Conservation (phyloP, 129 eudicot genomes). For the Tagetes erecta region DNA sequence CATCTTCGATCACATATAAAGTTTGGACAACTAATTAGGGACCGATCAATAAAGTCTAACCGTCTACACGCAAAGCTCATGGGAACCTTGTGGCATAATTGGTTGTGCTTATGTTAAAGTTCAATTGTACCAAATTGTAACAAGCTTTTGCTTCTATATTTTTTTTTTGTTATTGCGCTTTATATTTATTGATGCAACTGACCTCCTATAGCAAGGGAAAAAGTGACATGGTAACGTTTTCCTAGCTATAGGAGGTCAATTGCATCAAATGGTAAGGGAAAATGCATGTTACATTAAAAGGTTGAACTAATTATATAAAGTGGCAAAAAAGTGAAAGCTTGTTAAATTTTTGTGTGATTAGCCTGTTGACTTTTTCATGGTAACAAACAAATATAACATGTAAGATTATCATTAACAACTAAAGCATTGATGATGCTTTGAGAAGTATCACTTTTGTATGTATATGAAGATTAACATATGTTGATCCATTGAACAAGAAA, state of each 20-base stretch:
- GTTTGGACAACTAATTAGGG: conserved; percentile 11
- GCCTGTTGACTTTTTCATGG: neutral
- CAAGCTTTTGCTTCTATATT: neutral
- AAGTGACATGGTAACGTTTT: neutral
- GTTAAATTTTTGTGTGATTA: neutral
- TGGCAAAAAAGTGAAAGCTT: neutral
- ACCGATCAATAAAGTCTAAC: conserved; percentile 8
- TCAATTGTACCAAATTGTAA: conserved; percentile 3
- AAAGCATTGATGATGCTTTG: neutral
- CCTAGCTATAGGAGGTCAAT: neutral
- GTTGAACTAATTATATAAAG: neutral
- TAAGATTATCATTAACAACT: neutral
- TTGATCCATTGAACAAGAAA: neutral
- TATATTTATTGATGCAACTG: neutral
- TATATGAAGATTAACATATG: neutral
- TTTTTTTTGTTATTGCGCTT: neutral
- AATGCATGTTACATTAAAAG: neutral
- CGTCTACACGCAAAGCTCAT: neutral
- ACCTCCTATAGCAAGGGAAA: neutral
- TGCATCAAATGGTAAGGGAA: neutral
- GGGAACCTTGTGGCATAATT: conserved; percentile 3
- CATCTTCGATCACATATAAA: conserved; percentile 12
- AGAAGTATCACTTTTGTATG: neutral
- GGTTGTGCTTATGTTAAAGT: neutral
- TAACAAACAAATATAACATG: conserved; percentile 2